These are phyloP conservation scores for Hydrangea macrophylla DNA, from an alignment of 148 eudicot genomes.

Conservation along the genomic window DNA sequence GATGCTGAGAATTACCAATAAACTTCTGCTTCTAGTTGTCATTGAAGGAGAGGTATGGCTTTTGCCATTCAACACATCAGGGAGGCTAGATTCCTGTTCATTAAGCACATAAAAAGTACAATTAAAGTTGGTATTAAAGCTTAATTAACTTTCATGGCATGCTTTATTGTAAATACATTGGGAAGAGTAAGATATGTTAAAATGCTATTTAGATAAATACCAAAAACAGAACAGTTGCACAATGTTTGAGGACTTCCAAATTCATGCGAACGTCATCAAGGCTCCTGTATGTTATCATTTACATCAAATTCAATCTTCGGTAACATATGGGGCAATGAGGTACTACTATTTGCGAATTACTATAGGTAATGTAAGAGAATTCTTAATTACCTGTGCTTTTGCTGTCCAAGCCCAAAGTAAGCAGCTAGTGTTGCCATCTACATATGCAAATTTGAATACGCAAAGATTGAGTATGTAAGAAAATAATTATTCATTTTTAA, in stretches of 20 bases:
- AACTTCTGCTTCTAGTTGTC: slow-evolving; percentile 70
- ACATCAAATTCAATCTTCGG: neutral
- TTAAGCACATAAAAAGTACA: neutral
- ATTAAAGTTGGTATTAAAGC: neutral
- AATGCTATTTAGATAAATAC: slow-evolving; percentile 28
- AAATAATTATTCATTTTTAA: no score
- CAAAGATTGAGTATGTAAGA: no score
- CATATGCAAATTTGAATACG: no score
- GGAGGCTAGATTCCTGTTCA: slow-evolving; percentile 78
- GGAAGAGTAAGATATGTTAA: no score
- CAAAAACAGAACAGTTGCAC: slow-evolving; percentile 89
- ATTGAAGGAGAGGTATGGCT: slow-evolving; percentile 42
- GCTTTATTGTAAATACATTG: neutral
- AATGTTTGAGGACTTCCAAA: slow-evolving; percentile 87
- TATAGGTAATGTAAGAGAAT: neutral
- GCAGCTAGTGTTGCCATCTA: slow-evolving; percentile 94
- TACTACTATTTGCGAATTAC: neutral
- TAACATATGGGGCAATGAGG: no score
- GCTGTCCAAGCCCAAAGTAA: slow-evolving; percentile 91
- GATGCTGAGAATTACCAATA: slow-evolving; percentile 33
- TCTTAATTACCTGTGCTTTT: slow-evolving; percentile 72
- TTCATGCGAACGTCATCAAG: slow-evolving; percentile 94
- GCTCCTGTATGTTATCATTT: slow-evolving; percentile 45
- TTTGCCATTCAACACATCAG: slow-evolving; percentile 38
- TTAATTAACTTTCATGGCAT: neutral